Percentiles rank a stretch among this genome's conserved stretches.
Evolutionary conservation across 2,329 filamentous ascomycete genomes (phyloP).

Genomic region (Talaromyces marneffei): DNA sequence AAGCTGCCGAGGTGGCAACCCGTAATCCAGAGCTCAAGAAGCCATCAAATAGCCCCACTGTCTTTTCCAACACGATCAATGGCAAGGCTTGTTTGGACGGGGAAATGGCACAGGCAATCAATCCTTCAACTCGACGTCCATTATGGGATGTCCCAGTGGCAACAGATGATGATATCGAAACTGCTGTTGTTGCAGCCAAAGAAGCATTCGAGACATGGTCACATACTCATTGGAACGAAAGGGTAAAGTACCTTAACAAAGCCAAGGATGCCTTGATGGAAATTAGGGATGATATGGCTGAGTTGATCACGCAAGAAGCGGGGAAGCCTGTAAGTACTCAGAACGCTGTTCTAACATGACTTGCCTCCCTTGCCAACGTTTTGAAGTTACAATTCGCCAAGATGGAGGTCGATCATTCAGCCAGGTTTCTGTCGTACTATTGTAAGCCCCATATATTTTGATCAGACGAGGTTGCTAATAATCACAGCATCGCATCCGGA

Average conservation of each 20-base stretch:
- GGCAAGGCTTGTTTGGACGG: conserved; percentile 35
- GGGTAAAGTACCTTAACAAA: conserved; percentile 37
- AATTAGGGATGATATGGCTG: conserved; percentile 40
- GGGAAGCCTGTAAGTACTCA: conserved; percentile 45
- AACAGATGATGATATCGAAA: conserved; percentile 39
- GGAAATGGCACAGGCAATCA: conserved; percentile 34
- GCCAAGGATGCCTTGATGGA: conserved; percentile 38
- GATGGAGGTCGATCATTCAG: conserved; percentile 16
- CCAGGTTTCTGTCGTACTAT: conserved; percentile 14
- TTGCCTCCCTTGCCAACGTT: neutral
- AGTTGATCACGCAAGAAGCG: conserved; percentile 45
- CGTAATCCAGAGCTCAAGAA: neutral
- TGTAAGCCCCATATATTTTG: neutral
- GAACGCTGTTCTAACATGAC: neutral
- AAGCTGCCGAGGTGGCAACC: neutral
- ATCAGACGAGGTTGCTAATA: neutral
- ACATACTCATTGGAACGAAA: conserved; percentile 39
- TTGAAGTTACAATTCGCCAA: conserved; percentile 14
- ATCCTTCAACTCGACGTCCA: conserved; percentile 43
- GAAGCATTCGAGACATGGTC: conserved; percentile 47
- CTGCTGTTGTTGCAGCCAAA: conserved; percentile 43
- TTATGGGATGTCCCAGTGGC: conserved; percentile 46
- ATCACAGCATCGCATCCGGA: conserved; percentile 18
- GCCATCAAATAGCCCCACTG: conserved; percentile 13
- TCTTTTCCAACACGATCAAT: conserved; percentile 45